A percentile compares a stretch with the other conserved stretches of the same genome.
Evolutionary conservation across 176 grass and related monocot species (phyloP).

Genomic region (Zea luxurians): DNA sequence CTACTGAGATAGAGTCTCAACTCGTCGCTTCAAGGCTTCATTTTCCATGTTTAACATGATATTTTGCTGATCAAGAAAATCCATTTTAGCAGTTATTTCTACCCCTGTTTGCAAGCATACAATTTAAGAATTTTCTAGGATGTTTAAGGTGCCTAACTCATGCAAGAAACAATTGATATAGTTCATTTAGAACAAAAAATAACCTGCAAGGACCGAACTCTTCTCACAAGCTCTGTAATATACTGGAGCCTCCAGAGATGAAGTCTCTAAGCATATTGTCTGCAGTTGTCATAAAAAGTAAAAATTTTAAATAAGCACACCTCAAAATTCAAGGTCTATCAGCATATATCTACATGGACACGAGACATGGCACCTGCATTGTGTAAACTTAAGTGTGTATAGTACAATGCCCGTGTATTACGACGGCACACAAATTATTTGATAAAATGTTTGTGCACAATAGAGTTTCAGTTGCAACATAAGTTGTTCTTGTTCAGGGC

Average conservation of each 20-base stretch:
- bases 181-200: background rate
- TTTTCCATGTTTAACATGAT: constrained; percentile 80
- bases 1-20: constrained; percentile 73
- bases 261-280: constrained; percentile 80
- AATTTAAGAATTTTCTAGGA: background rate
- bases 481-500: too few relatives aligned
- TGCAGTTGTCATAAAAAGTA: constrained; percentile 27
- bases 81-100: constrained; percentile 76
- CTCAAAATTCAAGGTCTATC: constrained; percentile 11
- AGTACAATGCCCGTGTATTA: background rate
- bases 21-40: constrained; percentile 59
- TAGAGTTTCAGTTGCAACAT: too few relatives aligned
- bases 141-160: background rate
- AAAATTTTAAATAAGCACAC: background rate
- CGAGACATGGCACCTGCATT: background rate
- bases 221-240: constrained; percentile 86
- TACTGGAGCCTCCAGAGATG: constrained; percentile 80
- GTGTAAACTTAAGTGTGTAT: constrained; percentile 5
- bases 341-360: constrained; percentile 4
- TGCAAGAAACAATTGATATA: background rate
- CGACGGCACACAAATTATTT: too few relatives aligned
- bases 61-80: constrained; percentile 73
- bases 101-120: constrained; percentile 52
- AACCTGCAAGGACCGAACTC: constrained; percentile 72
- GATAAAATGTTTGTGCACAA: too few relatives aligned